Evolutionary conservation across 148 eudicot genomes (phyloP).

Genomic region (Cornus florida): DNA sequence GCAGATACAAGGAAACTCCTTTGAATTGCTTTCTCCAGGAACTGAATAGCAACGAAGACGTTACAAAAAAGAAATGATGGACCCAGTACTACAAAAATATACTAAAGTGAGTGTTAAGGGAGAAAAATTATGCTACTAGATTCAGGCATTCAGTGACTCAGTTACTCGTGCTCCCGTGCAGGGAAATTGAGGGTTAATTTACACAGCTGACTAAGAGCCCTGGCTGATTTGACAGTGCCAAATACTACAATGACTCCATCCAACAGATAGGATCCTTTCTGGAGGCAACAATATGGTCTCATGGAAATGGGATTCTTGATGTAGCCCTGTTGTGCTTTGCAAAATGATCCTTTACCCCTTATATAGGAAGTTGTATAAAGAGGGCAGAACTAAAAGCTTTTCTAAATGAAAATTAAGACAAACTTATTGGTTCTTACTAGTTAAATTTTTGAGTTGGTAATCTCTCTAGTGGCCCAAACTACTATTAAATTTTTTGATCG

Average conservation of each 20-base stretch:
- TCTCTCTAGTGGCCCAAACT: neutral
- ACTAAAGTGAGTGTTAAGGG: neutral
- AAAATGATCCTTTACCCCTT: neutral
- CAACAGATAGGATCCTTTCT: neutral
- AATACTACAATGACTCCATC: neutral
- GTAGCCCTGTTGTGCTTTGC: neutral
- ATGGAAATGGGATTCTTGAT: neutral
- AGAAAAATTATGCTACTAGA: neutral
- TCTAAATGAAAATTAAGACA: neutral
- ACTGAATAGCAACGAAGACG: conserved; percentile 34
- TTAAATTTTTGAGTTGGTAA: neutral
- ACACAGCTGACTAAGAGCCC: neutral
- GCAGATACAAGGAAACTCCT: conserved; percentile 93
- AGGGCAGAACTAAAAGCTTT: neutral
- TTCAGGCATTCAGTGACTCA: neutral
- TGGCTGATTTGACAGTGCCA: neutral
- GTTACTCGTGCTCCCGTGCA: neutral
- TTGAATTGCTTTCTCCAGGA: conserved; percentile 78
- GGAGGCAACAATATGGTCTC: neutral
- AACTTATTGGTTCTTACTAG: neutral
- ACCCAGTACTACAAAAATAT: neutral
- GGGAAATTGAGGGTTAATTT: neutral
- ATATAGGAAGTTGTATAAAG: neutral
- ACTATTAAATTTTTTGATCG: neutral
- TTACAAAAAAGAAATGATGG: conserved; percentile 4